Percentiles rank a stretch among this genome's conserved stretches.
Evolutionary conservation across 129 eudicot species (phyloP).

Genomic region (Logfia minima): DNA sequence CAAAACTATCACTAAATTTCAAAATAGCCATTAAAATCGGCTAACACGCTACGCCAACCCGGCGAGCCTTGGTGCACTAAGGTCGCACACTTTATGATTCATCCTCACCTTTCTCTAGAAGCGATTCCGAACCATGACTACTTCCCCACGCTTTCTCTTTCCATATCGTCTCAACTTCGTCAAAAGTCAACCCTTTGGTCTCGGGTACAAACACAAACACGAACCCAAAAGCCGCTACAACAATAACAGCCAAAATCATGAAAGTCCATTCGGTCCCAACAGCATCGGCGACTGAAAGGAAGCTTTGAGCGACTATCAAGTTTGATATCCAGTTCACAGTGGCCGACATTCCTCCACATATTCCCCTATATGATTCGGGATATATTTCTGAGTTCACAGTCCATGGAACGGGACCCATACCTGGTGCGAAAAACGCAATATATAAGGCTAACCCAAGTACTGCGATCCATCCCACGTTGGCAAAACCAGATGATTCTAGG

Average conservation of each 20-base stretch:
- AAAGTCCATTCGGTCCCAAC: constrained; percentile 79
- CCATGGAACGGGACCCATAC: constrained; percentile 99
- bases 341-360: constrained; percentile 94
- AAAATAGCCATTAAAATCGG: constrained; percentile 36
- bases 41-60: constrained; percentile 11
- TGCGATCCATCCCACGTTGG: constrained; percentile 67
- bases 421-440: constrained; percentile 85
- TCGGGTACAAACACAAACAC: constrained; percentile 73
- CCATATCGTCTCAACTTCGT: constrained; percentile 88
- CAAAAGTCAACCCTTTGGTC: constrained; percentile 90
- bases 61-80: background rate
- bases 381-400: constrained; percentile 96
- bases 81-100: constrained; percentile 23
- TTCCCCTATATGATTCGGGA: constrained; percentile 83
- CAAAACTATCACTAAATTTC: constrained; percentile 9
- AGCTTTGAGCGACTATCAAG: constrained; percentile 77
- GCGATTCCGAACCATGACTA: constrained; percentile 31
- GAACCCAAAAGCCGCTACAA: constrained; percentile 56
- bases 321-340: constrained; percentile 94
- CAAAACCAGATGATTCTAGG: constrained; percentile 45
- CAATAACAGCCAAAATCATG: constrained; percentile 61
- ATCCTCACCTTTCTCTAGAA: constrained; percentile 41
- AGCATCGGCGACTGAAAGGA: constrained; percentile 77
- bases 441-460: constrained; percentile 77
- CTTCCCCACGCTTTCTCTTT: constrained; percentile 67